Evolutionary conservation across 2,329 filamentous ascomycete genomes (phyloP).

Genomic region (Phaeosphaeriaceae sp.): DNA sequence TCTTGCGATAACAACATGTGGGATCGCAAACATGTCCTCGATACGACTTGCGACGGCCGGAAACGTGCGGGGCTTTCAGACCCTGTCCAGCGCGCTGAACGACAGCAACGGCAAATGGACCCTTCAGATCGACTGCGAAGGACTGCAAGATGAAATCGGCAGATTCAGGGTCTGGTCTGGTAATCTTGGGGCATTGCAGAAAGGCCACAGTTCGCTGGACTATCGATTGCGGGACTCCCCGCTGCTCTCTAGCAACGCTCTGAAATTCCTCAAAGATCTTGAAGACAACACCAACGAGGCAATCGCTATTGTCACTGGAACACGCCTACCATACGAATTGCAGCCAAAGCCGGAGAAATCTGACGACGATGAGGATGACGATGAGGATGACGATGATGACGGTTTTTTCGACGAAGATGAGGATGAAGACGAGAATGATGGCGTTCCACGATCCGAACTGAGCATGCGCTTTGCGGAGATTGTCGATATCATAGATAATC

Average conservation of each 20-base stretch:
- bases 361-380: conserved; percentile 25
- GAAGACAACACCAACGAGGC: conserved; percentile 39
- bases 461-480: conserved; percentile 46
- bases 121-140: conserved; percentile 32
- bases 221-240: conserved; percentile 49
- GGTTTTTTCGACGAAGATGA: conserved; percentile 38
- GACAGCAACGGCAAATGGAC: conserved; percentile 18
- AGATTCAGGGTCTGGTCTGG: conserved; percentile 47
- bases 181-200: conserved; percentile 46
- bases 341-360: conserved; percentile 23
- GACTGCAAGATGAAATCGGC: conserved; percentile 47
- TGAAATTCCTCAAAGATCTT: conserved; percentile 45
- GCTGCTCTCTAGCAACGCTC: conserved; percentile 39
- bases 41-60: conserved; percentile 41
- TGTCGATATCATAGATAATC: conserved; percentile 47
- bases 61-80: conserved; percentile 40
- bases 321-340: conserved; percentile 44
- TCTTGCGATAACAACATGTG: conserved; percentile 16
- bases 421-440: conserved; percentile 32
- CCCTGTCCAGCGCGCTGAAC: conserved; percentile 27
- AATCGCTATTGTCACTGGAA: conserved; percentile 33
- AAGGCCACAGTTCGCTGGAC: conserved; percentile 47
- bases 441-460: conserved; percentile 37
- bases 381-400: conserved; percentile 37
- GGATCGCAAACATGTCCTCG: conserved; percentile 20